Base-by-base conservation (phyloP, 192 early-diverging fungal species). In the Rhizophagus clarus region DNA sequence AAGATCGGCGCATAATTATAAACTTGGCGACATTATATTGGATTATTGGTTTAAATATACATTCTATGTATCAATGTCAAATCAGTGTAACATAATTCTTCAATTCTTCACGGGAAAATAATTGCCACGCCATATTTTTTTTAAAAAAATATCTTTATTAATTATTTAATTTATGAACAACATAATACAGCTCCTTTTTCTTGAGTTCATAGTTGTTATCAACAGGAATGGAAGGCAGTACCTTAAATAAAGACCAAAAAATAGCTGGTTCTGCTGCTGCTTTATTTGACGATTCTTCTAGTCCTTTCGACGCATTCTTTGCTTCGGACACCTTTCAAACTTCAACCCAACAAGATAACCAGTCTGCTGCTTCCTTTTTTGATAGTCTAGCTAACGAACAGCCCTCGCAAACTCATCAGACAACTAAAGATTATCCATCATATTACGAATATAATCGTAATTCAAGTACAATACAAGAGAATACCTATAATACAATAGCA, bases 241-340 rank as follows among this genome's bases (percentile, higher is more conserved):
- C 66, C 5, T 20, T 68, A 32, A 20, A 32, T 31, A 34, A 28
- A 17, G 66, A 26, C 2, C 14, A 32, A 68, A 34, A 68, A 34
- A 68, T 68, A 20, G 66, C 66, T 32, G 66, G 66, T 32, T 32
- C 66, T 31, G 66, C 66, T 32, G 28, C 66, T 29, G 28, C 66
- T 32, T 68, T 68, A 68, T 68, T 68, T 68, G 31, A 29, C 66
- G 66, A 32, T 68, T 68, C 66, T 68, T 31, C 31, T 32, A 34
- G 66, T 68, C 66, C 66, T 4, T 68, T 68, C 17, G 66, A 68
- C 31, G 20, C 66, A 32, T 68, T 68, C 28, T 68, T 68, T 34
- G 11, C 66, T 31, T 29, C 66, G 42, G 42, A 45, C 1, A 34
- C 28, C 8, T 14, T 28, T 20, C 8, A 12, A 29, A 34, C 26